Conservation (phyloP, 768 basidiomycete genomes). For the Cyclocybe cylindracea region DNA sequence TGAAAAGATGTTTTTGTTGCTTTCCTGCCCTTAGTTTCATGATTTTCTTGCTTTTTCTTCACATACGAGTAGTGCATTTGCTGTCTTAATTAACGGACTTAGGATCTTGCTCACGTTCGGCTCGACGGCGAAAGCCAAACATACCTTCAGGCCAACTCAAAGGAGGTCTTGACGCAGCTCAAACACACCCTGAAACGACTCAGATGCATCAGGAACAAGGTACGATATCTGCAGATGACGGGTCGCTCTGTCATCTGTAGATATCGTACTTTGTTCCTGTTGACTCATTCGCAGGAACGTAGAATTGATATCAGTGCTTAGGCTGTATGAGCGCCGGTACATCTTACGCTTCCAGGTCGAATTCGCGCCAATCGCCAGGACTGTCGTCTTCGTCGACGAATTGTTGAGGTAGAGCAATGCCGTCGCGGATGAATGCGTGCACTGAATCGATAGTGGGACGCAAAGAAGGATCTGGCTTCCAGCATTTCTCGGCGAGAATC, state of each 20-base stretch:
- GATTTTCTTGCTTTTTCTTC: not conserved
- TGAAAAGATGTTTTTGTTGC: not conserved
- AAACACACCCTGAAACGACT: constrained; percentile 12
- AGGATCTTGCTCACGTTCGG: no score
- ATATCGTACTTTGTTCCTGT: constrained; percentile 16
- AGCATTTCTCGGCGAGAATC: constrained; percentile 9
- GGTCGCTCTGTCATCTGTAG: constrained; percentile 10
- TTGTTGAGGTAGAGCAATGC: not conserved
- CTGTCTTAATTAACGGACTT: not conserved
- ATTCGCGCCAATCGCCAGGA: not conserved
- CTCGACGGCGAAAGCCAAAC: no score
- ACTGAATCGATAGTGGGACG: constrained; percentile 10
- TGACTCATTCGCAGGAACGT: constrained; percentile 17
- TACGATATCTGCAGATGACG: constrained; percentile 13
- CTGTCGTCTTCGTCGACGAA: not conserved
- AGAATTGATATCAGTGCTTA: constrained; percentile 2
- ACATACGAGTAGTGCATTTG: not conserved
- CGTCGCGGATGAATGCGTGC: not conserved
- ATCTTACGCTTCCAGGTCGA: constrained; percentile 7
- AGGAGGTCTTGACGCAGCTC: no score
- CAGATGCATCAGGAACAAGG: constrained; percentile 19
- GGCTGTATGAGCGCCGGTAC: not conserved
- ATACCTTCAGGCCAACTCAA: no score
- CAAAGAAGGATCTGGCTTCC: constrained; percentile 6
- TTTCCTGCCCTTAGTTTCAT: not conserved